phyloP scores from a whole-genome alignment of 768 basidiomycete genomes.

The Infundibulicybe gibba region DNA sequence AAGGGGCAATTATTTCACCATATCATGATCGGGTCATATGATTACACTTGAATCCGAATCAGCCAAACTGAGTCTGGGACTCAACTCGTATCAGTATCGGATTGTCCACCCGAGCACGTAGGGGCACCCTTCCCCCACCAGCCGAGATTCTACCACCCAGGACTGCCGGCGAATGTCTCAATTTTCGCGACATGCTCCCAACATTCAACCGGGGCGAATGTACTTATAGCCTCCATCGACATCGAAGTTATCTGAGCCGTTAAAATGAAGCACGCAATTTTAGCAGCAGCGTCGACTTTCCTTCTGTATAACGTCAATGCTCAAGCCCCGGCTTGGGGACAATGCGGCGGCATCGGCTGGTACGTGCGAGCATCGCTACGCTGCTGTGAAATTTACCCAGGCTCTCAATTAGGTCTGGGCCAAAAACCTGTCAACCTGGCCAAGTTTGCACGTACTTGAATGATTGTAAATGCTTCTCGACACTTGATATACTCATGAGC shows the following conservation, averaged over 20 bases:
- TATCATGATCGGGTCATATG: no score
- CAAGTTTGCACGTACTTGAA: slow-evolving; percentile 38
- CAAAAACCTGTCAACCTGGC: slow-evolving; percentile 39
- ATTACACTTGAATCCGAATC: no score
- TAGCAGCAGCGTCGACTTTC: slow-evolving; percentile 8
- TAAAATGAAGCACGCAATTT: slow-evolving; percentile 12
- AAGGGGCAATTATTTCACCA: no score
- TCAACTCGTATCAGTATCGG: no score
- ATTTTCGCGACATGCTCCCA: slow-evolving; percentile 1
- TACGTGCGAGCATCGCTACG: slow-evolving; percentile 7
- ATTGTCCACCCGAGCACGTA: no score
- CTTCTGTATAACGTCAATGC: slow-evolving; percentile 17
- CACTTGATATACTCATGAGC: neutral
- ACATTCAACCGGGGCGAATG: neutral
- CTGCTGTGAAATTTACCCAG: neutral
- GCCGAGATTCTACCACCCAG: no score
- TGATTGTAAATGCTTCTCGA: slow-evolving; percentile 23
- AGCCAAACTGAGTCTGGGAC: no score
- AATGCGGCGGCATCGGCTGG: slow-evolving; percentile 42
- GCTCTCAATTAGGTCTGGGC: slow-evolving; percentile 28
- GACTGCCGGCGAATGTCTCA: neutral
- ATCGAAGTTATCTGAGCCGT: neutral
- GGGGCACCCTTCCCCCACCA: no score
- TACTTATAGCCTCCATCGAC: neutral
- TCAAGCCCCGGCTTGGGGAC: slow-evolving; percentile 37